phyloP scores from a whole-genome alignment of 2,329 filamentous ascomycete species.

The Trichoderma citrinoviride region DNA sequence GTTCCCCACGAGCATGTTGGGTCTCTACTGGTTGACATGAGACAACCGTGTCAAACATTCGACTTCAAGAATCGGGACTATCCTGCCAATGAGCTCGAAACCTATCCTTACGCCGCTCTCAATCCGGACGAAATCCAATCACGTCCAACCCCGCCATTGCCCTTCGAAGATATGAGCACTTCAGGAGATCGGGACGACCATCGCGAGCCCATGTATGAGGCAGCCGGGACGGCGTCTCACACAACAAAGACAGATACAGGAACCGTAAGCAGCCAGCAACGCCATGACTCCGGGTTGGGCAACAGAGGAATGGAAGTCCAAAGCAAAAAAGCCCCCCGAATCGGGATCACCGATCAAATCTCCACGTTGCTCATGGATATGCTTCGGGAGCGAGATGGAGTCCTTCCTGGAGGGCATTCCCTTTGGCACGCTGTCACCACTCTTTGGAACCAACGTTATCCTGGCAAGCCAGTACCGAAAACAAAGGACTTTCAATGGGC shows the following conservation, averaged over 20 bases:
- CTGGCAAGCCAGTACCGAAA: constrained; percentile 41
- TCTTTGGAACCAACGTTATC: constrained; percentile 45
- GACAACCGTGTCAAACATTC: not conserved
- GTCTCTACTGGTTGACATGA: not conserved
- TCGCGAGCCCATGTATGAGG: not conserved
- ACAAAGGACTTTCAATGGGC: constrained; percentile 40
- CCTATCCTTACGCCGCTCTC: not conserved
- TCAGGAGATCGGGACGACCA: not conserved
- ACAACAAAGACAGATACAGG: not conserved
- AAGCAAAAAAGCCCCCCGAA: not conserved
- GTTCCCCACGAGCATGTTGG: not conserved
- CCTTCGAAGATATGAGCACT: not conserved
- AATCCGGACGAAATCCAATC: not conserved
- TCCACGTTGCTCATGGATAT: constrained; percentile 31
- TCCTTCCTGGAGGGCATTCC: constrained; percentile 51
- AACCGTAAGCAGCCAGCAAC: not conserved
- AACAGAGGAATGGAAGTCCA: not conserved
- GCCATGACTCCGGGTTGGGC: not conserved
- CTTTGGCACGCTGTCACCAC: constrained; percentile 48
- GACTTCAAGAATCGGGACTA: constrained; percentile 5
- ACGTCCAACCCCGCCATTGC: not conserved
- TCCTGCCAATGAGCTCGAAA: not conserved
- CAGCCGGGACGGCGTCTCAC: not conserved
- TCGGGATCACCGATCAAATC: constrained; percentile 25
- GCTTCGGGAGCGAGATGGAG: constrained; percentile 39